phyloP scores from a whole-genome alignment of 495 filamentous ascomycete genomes.

The Echria macrotheca region DNA sequence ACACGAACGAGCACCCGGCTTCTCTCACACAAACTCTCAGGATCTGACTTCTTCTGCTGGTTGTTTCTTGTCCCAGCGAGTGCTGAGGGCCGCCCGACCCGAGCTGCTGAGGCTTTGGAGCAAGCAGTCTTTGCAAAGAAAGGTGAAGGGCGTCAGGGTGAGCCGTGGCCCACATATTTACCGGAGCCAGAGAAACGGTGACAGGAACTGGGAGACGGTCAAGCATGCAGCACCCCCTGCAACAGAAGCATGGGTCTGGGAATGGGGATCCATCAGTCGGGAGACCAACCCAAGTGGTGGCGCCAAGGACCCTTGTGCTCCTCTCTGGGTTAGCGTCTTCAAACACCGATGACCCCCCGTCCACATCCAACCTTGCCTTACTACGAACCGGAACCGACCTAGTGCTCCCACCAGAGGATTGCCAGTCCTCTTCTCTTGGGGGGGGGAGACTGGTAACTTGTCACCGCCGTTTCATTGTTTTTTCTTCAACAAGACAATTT shows the following conservation, averaged over 20 bases:
- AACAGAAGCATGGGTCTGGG: conserved; percentile 17
- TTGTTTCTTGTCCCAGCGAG: too few relatives aligned
- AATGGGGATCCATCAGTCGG: conserved; percentile 15
- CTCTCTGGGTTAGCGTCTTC: conserved; percentile 2
- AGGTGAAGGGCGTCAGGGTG: too few relatives aligned
- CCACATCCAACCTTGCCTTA: conserved; percentile 23
- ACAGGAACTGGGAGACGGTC: conserved; percentile 15
- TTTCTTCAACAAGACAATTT: conserved; percentile 19
- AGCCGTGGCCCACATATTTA: not conserved
- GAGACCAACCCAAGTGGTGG: conserved; percentile 11
- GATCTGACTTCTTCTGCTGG: too few relatives aligned
- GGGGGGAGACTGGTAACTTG: conserved; percentile 19
- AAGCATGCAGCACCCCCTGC: conserved; percentile 12
- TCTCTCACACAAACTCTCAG: too few relatives aligned
- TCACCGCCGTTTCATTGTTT: conserved; percentile 33
- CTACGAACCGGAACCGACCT: conserved; percentile 27
- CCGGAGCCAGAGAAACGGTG: conserved; percentile 22
- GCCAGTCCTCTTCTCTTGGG: conserved; percentile 18
- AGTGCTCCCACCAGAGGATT: conserved; percentile 20
- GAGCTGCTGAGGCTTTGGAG: too few relatives aligned
- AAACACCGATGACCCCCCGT: not conserved
- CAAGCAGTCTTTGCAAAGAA: too few relatives aligned
- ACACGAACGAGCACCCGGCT: not conserved
- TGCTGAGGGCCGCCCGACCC: too few relatives aligned
- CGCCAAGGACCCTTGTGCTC: conserved; percentile 15